These are phyloP conservation scores for Mortierella polycephala DNA, from an alignment of 371 early-diverging fungal species.

Conservation along the genomic window DNA sequence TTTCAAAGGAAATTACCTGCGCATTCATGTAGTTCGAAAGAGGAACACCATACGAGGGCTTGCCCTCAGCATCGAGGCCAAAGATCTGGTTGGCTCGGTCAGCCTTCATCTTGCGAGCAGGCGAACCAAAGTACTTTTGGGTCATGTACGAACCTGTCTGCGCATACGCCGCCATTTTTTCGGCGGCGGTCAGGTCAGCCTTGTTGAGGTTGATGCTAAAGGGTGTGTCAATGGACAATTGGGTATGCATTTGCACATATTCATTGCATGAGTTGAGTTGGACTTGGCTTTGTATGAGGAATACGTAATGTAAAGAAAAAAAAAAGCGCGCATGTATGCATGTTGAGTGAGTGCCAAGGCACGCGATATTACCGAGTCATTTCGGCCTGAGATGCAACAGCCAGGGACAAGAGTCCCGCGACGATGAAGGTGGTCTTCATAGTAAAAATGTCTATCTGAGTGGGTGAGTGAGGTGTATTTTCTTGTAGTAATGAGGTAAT, in stretches of 20 bases:
- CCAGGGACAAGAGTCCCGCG: constrained; percentile 51
- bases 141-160: constrained; percentile 70
- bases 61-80: constrained; percentile 64
- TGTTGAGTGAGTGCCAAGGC: not conserved
- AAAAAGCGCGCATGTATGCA: not conserved
- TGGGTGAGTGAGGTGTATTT: not conserved
- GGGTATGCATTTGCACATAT: not conserved
- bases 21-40: constrained; percentile 96
- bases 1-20: constrained; percentile 64
- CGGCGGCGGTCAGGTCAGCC: constrained; percentile 67
- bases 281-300: not conserved
- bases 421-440: constrained; percentile 44
- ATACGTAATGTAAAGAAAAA: not conserved
- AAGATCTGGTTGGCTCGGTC: constrained; percentile 59
- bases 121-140: constrained; percentile 80
- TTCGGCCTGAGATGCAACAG: constrained; percentile 46
- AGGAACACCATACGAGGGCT: constrained; percentile 82
- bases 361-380: constrained; percentile 29
- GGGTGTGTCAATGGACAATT: not conserved
- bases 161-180: constrained; percentile 71
- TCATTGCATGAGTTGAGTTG: not conserved
- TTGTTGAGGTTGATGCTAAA: constrained; percentile 81
- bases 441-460: not conserved
- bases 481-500: not conserved
- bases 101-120: constrained; percentile 45